Conservation (phyloP, 73 alveolate genomes). For the Halteria grandinella region DNA sequence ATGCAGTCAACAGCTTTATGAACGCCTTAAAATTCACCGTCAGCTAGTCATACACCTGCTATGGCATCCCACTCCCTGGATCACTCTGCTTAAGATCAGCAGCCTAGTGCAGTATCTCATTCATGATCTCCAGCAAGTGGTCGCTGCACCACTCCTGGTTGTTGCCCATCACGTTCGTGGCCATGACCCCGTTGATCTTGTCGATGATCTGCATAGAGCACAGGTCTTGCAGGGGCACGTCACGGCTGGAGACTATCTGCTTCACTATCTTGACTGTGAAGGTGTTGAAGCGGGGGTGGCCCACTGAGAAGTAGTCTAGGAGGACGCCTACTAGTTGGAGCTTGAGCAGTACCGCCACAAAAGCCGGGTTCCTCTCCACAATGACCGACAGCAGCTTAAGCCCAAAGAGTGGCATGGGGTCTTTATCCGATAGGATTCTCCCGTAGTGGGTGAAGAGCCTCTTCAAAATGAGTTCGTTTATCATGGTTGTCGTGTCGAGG, state of each 20-base stretch:
- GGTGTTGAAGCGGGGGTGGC: conserved; percentile 65
- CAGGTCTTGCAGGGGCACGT: conserved; percentile 53
- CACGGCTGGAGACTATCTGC: conserved; percentile 54
- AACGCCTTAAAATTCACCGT: conserved; percentile 53
- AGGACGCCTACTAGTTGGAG: conserved; percentile 55
- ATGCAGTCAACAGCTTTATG: conserved; percentile 47
- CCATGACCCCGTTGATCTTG: conserved; percentile 55
- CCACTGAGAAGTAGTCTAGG: conserved; percentile 63
- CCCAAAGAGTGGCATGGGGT: conserved; percentile 69
- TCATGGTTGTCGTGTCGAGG: conserved; percentile 70
- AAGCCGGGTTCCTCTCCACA: conserved; percentile 67
- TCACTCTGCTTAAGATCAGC: conserved; percentile 54
- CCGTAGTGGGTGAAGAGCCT: conserved; percentile 73
- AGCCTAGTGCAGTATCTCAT: conserved; percentile 64
- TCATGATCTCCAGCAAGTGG: conserved; percentile 62
- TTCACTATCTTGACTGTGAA: conserved; percentile 64
- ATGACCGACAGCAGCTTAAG: conserved; percentile 61
- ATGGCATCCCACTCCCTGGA: conserved; percentile 19
- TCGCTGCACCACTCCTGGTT: conserved; percentile 67
- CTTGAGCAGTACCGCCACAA: conserved; percentile 58
- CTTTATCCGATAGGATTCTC: conserved; percentile 51
- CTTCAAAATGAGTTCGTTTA: conserved; percentile 76
- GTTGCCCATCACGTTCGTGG: conserved; percentile 40
- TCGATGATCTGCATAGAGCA: conserved; percentile 21
- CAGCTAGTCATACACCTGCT: conserved; percentile 43